Percentiles rank a stretch among this genome's conserved stretches.
These are phyloP conservation scores for Dothideomycetidae sp. DNA, from an alignment of 2,329 filamentous ascomycete genomes.

Conservation along the genomic window DNA sequence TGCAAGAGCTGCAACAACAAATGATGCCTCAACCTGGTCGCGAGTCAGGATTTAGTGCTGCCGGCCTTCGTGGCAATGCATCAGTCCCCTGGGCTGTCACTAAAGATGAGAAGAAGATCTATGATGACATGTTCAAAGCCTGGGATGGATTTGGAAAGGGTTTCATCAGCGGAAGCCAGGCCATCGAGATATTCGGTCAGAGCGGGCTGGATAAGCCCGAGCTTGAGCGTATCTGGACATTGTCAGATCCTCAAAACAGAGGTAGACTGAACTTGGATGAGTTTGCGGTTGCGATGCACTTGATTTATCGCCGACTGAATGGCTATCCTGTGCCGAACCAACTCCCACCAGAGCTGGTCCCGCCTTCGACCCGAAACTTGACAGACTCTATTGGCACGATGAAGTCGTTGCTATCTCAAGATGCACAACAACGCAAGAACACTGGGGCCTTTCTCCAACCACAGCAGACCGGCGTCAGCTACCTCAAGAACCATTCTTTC, in stretches of 20 bases:
- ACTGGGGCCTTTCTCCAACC: conserved; percentile 82
- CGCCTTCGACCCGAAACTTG: conserved; percentile 86
- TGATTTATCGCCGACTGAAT: conserved; percentile 95
- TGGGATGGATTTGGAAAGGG: conserved; percentile 95
- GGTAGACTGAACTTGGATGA: conserved; percentile 91
- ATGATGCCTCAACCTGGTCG: conserved; percentile 97
- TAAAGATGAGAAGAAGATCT: conserved; percentile 95
- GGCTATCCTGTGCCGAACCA: conserved; percentile 82
- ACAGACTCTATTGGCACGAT: conserved; percentile 86
- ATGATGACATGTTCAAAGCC: conserved; percentile 84
- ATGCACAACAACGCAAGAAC: conserved; percentile 78
- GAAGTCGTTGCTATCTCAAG: conserved; percentile 75
- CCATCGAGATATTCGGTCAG: conserved; percentile 94
- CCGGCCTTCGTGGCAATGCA: conserved; percentile 80
- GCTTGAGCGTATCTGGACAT: conserved; percentile 83
- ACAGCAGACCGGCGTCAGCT: conserved; percentile 95
- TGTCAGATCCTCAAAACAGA: conserved; percentile 87
- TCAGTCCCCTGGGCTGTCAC: conserved; percentile 97
- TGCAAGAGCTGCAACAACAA: conserved; percentile 77
- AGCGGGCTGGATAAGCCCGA: conserved; percentile 85
- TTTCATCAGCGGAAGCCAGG: conserved; percentile 79
- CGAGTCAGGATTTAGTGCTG: conserved; percentile 73
- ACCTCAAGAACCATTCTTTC: conserved; percentile 92
- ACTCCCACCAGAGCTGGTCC: conserved; percentile 81
- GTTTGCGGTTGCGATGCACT: conserved; percentile 96